Evolutionary conservation across 192 early-diverging fungal species (phyloP).

Genomic region (Glomus cerebriforme): DNA sequence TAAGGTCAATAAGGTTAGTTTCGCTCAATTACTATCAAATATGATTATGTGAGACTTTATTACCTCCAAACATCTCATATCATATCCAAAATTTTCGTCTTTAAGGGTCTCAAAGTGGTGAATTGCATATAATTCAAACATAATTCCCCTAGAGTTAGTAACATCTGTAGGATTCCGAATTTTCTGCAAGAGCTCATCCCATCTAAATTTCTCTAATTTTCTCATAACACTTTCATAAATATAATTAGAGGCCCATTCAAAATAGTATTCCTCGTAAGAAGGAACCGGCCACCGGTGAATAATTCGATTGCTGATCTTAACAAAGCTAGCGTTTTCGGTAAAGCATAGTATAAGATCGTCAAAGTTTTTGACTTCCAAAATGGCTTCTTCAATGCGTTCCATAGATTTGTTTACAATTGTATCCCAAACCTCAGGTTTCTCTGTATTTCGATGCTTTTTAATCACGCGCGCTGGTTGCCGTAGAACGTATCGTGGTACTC

Average conservation of each 20-base stretch:
- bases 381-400: slow-evolving; percentile 24
- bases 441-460: not conserved
- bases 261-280: slow-evolving; percentile 16
- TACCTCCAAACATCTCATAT: too few relatives aligned
- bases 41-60: too few relatives aligned
- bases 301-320: slow-evolving; percentile 33
- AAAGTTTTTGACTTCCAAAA: slow-evolving; percentile 23
- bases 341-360: slow-evolving; percentile 30
- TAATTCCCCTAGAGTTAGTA: slow-evolving; percentile 30
- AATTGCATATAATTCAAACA: slow-evolving; percentile 33
- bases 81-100: too few relatives aligned
- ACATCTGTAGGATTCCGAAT: slow-evolving; percentile 4
- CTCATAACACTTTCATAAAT: slow-evolving; percentile 14
- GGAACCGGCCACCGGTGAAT: slow-evolving; percentile 35
- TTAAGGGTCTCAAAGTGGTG: not conserved
- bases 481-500: slow-evolving; percentile 20
- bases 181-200: slow-evolving; percentile 16
- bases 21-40: too few relatives aligned
- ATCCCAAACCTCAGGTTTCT: not conserved
- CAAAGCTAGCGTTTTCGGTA: slow-evolving; percentile 13
- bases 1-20: too few relatives aligned
- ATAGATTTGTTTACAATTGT: slow-evolving; percentile 16
- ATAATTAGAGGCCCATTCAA: slow-evolving; percentile 36
- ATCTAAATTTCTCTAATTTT: slow-evolving; percentile 17
- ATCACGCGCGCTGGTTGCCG: slow-evolving; percentile 3